Evolutionary conservation across 2,329 filamentous ascomycete genomes (phyloP).

Genomic region (Aaosphaeria arxii): DNA sequence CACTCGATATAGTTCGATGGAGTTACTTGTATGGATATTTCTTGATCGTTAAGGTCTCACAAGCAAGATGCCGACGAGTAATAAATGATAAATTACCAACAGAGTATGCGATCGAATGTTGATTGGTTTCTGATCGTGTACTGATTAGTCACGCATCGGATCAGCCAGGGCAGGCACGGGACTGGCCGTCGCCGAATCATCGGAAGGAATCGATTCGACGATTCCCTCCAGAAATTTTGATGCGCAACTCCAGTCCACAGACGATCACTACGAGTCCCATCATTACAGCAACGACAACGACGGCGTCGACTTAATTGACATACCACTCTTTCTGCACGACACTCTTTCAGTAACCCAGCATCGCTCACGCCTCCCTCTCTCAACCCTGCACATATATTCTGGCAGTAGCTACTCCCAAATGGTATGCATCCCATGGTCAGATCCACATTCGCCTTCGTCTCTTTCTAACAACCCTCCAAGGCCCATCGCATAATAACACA

Average conservation of each 20-base stretch:
- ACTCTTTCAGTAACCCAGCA: background rate
- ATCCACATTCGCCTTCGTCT: background rate
- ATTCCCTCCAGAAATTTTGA: background rate
- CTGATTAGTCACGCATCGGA: too few relatives aligned
- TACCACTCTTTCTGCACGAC: too few relatives aligned
- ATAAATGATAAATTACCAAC: too few relatives aligned
- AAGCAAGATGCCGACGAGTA: too few relatives aligned
- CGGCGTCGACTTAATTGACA: too few relatives aligned
- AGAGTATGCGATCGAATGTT: background rate
- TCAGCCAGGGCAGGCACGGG: background rate
- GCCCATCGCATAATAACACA: slow-evolving; percentile 93
- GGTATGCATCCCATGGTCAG: too few relatives aligned
- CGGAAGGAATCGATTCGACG: background rate
- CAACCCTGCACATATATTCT: too few relatives aligned
- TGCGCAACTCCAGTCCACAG: background rate
- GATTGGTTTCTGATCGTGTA: background rate
- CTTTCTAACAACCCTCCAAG: slow-evolving; percentile 47
- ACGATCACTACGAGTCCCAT: background rate
- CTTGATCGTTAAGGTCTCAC: too few relatives aligned
- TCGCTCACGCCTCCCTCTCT: background rate
- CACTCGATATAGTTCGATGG: too few relatives aligned
- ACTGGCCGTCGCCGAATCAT: background rate
- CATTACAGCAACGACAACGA: too few relatives aligned
- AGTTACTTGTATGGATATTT: too few relatives aligned
- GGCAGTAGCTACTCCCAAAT: too few relatives aligned